These are phyloP conservation scores for Orbilia oligospora DNA, from an alignment of 2,329 filamentous ascomycete genomes.

Conservation along the genomic window DNA sequence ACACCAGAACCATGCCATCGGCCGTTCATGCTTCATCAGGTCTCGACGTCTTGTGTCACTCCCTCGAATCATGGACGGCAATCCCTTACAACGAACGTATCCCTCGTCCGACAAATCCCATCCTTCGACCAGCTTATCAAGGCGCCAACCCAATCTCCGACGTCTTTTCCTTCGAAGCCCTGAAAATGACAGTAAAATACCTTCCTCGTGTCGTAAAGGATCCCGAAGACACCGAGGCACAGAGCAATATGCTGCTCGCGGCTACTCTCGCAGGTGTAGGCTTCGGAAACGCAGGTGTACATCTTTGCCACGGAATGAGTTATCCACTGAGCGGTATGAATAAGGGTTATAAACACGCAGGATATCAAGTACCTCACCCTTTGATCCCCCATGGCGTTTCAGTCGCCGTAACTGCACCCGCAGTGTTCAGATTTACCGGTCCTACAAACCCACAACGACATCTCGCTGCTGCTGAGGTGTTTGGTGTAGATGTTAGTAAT, in stretches of 20 bases:
- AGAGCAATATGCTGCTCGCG: slow-evolving; percentile 94
- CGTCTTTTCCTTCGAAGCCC: slow-evolving; percentile 91
- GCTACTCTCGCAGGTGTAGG: slow-evolving; percentile 94
- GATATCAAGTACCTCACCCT: slow-evolving; percentile 82
- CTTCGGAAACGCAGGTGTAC: slow-evolving; percentile 97
- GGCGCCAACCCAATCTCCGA: slow-evolving; percentile 98
- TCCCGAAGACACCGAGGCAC: slow-evolving; percentile 91
- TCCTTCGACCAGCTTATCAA: slow-evolving; percentile 93
- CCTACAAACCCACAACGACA: slow-evolving; percentile 94
- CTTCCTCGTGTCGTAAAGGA: slow-evolving; percentile 88
- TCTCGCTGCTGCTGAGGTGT: slow-evolving; percentile 87
- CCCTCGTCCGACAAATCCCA: slow-evolving; percentile 88
- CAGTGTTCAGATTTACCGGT: slow-evolving; percentile 93
- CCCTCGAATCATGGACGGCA: slow-evolving; percentile 96
- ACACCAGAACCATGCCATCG: slow-evolving; percentile 95
- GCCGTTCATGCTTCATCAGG: slow-evolving; percentile 93
- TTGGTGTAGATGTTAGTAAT: slow-evolving; percentile 88
- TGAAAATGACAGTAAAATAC: slow-evolving; percentile 89
- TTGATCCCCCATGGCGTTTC: slow-evolving; percentile 87
- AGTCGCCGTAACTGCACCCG: slow-evolving; percentile 73
- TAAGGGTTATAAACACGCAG: slow-evolving; percentile 82
- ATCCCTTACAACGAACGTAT: slow-evolving; percentile 91
- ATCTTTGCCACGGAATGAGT: slow-evolving; percentile 91
- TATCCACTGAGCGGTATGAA: slow-evolving; percentile 98
- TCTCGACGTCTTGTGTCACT: slow-evolving; percentile 94